Percentiles rank a stretch among this genome's conserved stretches.
phyloP scores from a whole-genome alignment of 2,329 filamentous ascomycete genomes.

The Cladosporium sp. region DNA sequence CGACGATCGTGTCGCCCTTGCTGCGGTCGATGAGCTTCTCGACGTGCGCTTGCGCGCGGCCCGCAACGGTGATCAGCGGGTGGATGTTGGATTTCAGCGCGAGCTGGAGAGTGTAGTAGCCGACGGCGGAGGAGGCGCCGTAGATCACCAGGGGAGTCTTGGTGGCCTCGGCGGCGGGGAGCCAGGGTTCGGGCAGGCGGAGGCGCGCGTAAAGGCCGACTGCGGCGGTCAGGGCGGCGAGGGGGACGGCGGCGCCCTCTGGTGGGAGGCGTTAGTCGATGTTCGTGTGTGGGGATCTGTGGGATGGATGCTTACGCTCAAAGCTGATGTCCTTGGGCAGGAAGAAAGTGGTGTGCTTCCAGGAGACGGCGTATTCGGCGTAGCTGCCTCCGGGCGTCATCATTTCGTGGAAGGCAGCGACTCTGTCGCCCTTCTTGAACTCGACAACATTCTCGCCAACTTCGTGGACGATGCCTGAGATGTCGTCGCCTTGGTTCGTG shows the following conservation, averaged over 20 bases:
- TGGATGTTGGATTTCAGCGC: constrained; percentile 35
- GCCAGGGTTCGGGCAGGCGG: constrained; percentile 38
- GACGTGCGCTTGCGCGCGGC: constrained; percentile 33
- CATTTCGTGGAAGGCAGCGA: constrained; percentile 52
- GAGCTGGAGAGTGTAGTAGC: constrained; percentile 37
- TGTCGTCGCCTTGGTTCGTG: constrained; percentile 29
- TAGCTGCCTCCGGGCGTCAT: constrained; percentile 46
- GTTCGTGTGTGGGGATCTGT: neutral
- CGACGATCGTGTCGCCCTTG: constrained; percentile 40
- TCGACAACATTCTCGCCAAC: constrained; percentile 52
- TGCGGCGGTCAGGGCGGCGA: constrained; percentile 42
- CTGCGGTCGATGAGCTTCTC: constrained; percentile 32
- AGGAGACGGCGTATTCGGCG: constrained; percentile 56
- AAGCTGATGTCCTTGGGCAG: constrained; percentile 45
- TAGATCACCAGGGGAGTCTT: constrained; percentile 34
- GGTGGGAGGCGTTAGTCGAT: constrained; percentile 9
- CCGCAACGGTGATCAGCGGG: constrained; percentile 38
- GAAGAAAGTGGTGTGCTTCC: constrained; percentile 52
- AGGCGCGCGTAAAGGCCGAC: constrained; percentile 41
- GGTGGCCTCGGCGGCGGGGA: constrained; percentile 18
- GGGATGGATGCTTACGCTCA: constrained; percentile 35
- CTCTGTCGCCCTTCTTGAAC: constrained; percentile 53
- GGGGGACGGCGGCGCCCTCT: constrained; percentile 41
- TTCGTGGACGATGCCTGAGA: constrained; percentile 42
- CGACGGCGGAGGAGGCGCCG: constrained; percentile 36